Evolutionary conservation across 345 rosid species (phyloP).

Genomic region (Syzygium oleosum): DNA sequence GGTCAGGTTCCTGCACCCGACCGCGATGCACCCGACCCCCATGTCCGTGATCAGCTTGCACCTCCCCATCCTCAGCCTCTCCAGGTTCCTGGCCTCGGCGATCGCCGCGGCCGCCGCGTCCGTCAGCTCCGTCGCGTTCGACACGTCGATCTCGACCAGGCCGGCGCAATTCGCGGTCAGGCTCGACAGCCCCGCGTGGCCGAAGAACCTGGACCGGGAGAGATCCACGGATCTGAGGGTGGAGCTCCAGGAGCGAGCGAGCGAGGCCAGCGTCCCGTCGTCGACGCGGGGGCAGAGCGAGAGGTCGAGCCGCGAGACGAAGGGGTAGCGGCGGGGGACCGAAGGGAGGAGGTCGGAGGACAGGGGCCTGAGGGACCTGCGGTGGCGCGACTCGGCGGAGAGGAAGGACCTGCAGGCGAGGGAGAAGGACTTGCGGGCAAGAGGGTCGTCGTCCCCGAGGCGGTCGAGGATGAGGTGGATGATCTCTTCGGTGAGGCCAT

Average conservation of each 20-base stretch:
- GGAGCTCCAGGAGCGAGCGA: conserved; percentile 16
- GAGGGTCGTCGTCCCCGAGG: conserved; percentile 23
- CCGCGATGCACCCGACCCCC: conserved; percentile 64
- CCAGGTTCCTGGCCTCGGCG: conserved; percentile 52
- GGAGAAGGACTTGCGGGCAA: conserved; percentile 49
- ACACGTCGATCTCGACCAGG: conserved; percentile 47
- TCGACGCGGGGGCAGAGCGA: conserved; percentile 50
- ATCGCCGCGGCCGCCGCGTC: conserved; percentile 41
- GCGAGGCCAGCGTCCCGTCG: conserved; percentile 18
- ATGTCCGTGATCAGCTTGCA: conserved; percentile 63
- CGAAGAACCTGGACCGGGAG: conserved; percentile 39
- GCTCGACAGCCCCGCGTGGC: conserved; percentile 27
- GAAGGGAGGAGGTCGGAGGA: conserved; percentile 37
- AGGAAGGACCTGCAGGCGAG: conserved; percentile 43
- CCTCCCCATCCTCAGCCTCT: conserved; percentile 55
- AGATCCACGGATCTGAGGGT: conserved; percentile 38
- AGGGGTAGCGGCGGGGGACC: conserved; percentile 43
- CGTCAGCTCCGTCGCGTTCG: conserved; percentile 37
- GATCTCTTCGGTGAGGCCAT: conserved; percentile 45
- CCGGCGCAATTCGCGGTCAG: conserved; percentile 36
- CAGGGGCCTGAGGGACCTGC: conserved; percentile 42
- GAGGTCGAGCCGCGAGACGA: conserved; percentile 38
- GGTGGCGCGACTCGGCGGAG: conserved; percentile 37
- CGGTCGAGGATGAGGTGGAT: conserved; percentile 45
- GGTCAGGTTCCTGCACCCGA: conserved; percentile 52